Evolutionary conservation across 257 asterid genomes (phyloP).

Genomic region (Solanum sparsipilum): DNA sequence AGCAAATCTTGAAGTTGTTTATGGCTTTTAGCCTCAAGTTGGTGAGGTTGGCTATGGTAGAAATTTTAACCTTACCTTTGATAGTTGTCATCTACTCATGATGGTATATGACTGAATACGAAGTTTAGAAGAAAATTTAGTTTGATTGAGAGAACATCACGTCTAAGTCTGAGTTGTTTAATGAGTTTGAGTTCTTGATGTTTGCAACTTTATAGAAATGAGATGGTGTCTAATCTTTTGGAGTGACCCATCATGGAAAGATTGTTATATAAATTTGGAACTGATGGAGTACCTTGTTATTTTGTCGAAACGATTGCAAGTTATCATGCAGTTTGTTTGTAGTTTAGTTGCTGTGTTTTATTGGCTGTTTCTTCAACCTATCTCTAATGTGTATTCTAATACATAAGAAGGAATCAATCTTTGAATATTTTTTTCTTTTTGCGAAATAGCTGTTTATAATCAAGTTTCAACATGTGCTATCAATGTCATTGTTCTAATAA

Average conservation of each 20-base stretch:
- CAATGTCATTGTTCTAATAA: background rate
- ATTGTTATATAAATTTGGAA: background rate
- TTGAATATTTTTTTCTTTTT: too few relatives aligned
- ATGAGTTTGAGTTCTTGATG: background rate
- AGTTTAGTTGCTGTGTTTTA: background rate
- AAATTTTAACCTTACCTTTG: background rate
- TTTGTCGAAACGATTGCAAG: background rate
- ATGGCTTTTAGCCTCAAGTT: background rate
- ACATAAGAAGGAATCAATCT: background rate
- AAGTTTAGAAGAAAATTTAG: background rate
- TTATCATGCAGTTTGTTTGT: background rate
- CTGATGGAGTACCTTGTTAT: background rate
- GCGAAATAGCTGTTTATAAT: background rate
- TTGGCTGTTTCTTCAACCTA: background rate
- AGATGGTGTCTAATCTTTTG: background rate
- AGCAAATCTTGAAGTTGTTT: background rate
- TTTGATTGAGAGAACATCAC: background rate
- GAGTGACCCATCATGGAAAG: background rate
- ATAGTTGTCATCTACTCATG: background rate
- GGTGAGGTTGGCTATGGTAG: background rate
- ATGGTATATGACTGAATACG: background rate
- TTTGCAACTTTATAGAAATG: background rate
- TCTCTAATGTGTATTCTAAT: background rate
- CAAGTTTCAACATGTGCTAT: background rate
- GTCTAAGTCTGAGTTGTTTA: background rate